phyloP scores from a whole-genome alignment of 202 grass and related monocot genomes.

The Panicum hallii region DNA sequence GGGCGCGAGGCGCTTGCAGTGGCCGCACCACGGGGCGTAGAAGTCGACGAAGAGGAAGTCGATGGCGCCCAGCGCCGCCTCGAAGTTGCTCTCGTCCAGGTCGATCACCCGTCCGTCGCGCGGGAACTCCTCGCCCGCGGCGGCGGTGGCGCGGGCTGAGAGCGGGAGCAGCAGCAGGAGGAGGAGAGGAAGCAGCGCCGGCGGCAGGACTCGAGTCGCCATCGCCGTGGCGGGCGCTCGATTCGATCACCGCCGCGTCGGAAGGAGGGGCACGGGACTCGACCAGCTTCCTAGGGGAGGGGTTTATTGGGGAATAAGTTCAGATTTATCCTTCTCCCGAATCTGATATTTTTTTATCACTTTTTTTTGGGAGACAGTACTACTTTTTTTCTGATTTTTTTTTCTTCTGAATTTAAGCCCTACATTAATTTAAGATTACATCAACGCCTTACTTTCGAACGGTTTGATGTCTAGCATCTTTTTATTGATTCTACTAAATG shows the following conservation, averaged over 20 bases:
- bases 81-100: conserved; percentile 87
- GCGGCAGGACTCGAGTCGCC: conserved; percentile 38
- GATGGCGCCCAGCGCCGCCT: conserved; percentile 74
- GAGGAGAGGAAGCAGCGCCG: conserved; percentile 30
- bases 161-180: conserved; percentile 39
- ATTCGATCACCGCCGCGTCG: conserved; percentile 58
- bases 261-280: conserved; percentile 43
- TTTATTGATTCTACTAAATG: not conserved
- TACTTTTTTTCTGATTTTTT: not conserved
- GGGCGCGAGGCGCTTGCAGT: conserved; percentile 94
- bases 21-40: conserved; percentile 94
- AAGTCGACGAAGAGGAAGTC: conserved; percentile 95
- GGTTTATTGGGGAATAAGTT: conserved; percentile 22
- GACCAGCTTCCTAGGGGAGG: conserved; percentile 12
- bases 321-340: not conserved
- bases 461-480: not conserved
- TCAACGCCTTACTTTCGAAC: not conserved
- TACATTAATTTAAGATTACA: not conserved
- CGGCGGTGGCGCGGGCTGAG: not conserved
- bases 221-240: conserved; percentile 36
- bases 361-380: not conserved
- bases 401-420: not conserved
- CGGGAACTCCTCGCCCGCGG: conserved; percentile 58
- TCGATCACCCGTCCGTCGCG: conserved; percentile 85
- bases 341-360: not conserved